phyloP scores from a whole-genome alignment of 495 filamentous ascomycete genomes.

The Entonaema liquescens region DNA sequence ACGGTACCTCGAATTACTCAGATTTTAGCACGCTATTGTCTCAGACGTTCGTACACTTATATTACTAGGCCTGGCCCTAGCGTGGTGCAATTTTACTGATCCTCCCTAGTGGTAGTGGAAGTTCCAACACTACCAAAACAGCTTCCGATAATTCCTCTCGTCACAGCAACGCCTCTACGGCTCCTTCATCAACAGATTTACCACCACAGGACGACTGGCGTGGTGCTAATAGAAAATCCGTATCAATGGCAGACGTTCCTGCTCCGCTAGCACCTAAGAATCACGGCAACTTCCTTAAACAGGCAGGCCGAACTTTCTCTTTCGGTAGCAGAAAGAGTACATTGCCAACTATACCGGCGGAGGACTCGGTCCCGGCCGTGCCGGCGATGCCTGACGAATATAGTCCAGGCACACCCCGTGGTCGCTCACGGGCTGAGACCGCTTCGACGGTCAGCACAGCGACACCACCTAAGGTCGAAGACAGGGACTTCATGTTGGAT shows the following conservation, averaged over 20 bases:
- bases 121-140: slow-evolving; percentile 69
- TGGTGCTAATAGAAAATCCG: slow-evolving; percentile 54
- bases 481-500: slow-evolving; percentile 64
- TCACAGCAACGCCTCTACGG: slow-evolving; percentile 76
- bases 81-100: slow-evolving; percentile 46
- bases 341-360: slow-evolving; percentile 54
- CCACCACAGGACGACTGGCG: slow-evolving; percentile 64
- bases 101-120: slow-evolving; percentile 65
- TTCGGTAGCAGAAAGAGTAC: slow-evolving; percentile 68
- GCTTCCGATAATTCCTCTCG: slow-evolving; percentile 73
- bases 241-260: slow-evolving; percentile 61
- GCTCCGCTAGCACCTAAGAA: slow-evolving; percentile 65
- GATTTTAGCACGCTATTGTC: slow-evolving; percentile 49
- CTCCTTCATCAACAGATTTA: slow-evolving; percentile 75
- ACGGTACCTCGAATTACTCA: slow-evolving; percentile 21
- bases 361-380: slow-evolving; percentile 51
- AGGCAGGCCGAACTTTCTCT: slow-evolving; percentile 78
- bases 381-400: slow-evolving; percentile 44
- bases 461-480: slow-evolving; percentile 73
- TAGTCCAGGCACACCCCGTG: slow-evolving; percentile 42
- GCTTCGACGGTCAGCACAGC: slow-evolving; percentile 69
- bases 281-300: slow-evolving; percentile 63
- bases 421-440: slow-evolving; percentile 56
- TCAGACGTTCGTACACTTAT: slow-evolving; percentile 31
- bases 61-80: slow-evolving; percentile 37